phyloP scores from a whole-genome alignment of 2,329 filamentous ascomycete genomes.

The Grosmannia serpens region DNA sequence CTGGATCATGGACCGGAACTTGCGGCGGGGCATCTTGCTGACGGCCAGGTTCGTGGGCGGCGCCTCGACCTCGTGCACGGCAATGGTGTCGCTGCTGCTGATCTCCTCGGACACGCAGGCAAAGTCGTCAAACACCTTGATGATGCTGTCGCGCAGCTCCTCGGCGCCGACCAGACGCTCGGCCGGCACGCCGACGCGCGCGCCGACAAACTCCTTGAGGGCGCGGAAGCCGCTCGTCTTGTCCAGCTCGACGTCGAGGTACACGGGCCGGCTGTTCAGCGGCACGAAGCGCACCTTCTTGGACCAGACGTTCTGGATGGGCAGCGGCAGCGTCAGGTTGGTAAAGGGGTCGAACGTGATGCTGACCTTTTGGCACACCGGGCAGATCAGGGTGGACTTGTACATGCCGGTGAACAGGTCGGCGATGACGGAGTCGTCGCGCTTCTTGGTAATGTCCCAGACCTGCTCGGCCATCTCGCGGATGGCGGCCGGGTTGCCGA shows the following conservation, averaged over 20 bases:
- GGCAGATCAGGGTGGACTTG: slow-evolving; percentile 93
- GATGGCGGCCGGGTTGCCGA: slow-evolving; percentile 69
- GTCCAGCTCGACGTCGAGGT: slow-evolving; percentile 67
- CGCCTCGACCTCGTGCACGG: slow-evolving; percentile 67
- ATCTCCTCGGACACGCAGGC: slow-evolving; percentile 62
- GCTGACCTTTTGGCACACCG: slow-evolving; percentile 84
- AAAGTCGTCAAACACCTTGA: slow-evolving; percentile 69
- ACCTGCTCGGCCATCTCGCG: slow-evolving; percentile 76
- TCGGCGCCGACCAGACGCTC: slow-evolving; percentile 69
- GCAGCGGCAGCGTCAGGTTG: slow-evolving; percentile 81
- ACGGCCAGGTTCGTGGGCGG: slow-evolving; percentile 67
- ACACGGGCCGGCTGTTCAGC: slow-evolving; percentile 56
- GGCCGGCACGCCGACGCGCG: slow-evolving; percentile 50
- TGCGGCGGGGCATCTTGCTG: slow-evolving; percentile 34
- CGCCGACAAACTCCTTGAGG: slow-evolving; percentile 61
- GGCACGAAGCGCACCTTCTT: slow-evolving; percentile 69
- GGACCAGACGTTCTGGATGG: slow-evolving; percentile 72
- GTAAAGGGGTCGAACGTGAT: slow-evolving; percentile 98
- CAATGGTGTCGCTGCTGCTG: slow-evolving; percentile 48
- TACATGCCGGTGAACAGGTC: slow-evolving; percentile 97
- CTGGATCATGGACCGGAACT: slow-evolving; percentile 38
- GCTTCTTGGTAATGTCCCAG: slow-evolving; percentile 81
- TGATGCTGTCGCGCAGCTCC: slow-evolving; percentile 74
- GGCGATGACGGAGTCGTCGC: slow-evolving; percentile 90
- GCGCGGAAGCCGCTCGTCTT: slow-evolving; percentile 59